Evolutionary conservation across 208 protist species (phyloP).

Genomic region (Trypanosoma caninum): DNA sequence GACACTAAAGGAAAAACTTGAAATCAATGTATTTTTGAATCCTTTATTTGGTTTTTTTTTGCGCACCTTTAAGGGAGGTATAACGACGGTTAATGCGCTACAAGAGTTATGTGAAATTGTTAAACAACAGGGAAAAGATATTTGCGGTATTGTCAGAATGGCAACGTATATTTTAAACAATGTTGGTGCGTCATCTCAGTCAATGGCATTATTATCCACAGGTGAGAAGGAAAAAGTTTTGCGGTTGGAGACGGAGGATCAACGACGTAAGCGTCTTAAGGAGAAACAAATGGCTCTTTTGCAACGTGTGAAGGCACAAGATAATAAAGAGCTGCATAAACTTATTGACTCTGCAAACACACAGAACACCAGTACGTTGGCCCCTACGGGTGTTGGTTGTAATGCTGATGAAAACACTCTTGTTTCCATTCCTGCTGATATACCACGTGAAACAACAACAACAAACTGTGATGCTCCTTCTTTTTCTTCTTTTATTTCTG

Average conservation of each 20-base stretch:
- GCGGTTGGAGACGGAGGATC: constrained; percentile 24
- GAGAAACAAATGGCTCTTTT: constrained; percentile 66
- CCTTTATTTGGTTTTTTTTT: not conserved
- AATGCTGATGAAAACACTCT: not conserved
- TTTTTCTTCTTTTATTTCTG: constrained; percentile 1
- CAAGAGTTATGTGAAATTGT: constrained; percentile 38
- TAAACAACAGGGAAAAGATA: constrained; percentile 30
- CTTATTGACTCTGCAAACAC: not conserved
- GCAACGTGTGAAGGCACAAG: constrained; percentile 44
- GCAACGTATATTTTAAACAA: constrained; percentile 43
- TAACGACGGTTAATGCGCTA: constrained; percentile 28
- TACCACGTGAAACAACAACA: not conserved
- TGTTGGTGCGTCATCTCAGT: constrained; percentile 20
- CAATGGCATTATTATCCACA: constrained; percentile 9
- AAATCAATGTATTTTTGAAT: constrained; percentile 13
- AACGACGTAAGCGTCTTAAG: constrained; percentile 46
- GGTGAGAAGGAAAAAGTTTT: constrained; percentile 11
- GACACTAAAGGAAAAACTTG: constrained; percentile 52
- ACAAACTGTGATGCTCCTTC: not conserved
- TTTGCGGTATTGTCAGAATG: constrained; percentile 56
- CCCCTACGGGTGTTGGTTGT: not conserved
- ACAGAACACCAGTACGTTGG: not conserved
- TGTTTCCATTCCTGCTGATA: not conserved
- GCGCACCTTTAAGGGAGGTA: not conserved
- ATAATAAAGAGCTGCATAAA: constrained; percentile 19